Conservation (phyloP, 768 basidiomycete genomes). For the Lepiota venenata region DNA sequence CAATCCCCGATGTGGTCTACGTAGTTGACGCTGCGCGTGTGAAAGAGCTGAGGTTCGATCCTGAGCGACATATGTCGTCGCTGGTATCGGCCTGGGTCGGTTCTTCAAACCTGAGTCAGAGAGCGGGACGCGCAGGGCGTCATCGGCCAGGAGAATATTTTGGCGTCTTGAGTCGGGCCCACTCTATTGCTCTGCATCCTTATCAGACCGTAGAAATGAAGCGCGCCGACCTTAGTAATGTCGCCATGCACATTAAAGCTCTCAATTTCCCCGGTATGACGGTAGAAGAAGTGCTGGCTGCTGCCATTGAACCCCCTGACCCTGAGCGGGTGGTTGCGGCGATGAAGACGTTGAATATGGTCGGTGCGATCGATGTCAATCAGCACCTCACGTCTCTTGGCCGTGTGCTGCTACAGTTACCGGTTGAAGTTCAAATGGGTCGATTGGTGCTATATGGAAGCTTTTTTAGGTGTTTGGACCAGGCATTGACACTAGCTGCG, state of each 20-base stretch:
- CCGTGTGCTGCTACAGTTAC: slow-evolving; percentile 82
- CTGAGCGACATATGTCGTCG: slow-evolving; percentile 83
- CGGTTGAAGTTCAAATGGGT: slow-evolving; percentile 88
- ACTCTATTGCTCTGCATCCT: slow-evolving; percentile 58
- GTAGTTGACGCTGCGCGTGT: slow-evolving; percentile 88
- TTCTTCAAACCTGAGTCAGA: slow-evolving; percentile 83
- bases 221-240: slow-evolving; percentile 81
- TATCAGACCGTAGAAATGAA: slow-evolving; percentile 97
- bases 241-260: slow-evolving; percentile 96
- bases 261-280: slow-evolving; percentile 83
- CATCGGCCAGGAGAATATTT: slow-evolving; percentile 91
- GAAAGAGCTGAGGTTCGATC: slow-evolving; percentile 89
- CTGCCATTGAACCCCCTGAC: slow-evolving; percentile 87
- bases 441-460: slow-evolving; percentile 86
- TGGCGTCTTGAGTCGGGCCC: slow-evolving; percentile 68
- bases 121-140: slow-evolving; percentile 90
- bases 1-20: slow-evolving; percentile 93
- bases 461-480: slow-evolving; percentile 91
- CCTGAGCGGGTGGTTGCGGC: slow-evolving; percentile 73
- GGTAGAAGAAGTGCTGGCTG: slow-evolving; percentile 83
- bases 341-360: slow-evolving; percentile 75
- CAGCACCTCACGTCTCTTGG: slow-evolving; percentile 86
- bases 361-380: slow-evolving; percentile 77
- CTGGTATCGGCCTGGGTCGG: slow-evolving; percentile 92
- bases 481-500: slow-evolving; percentile 86